These are phyloP conservation scores for Corylus avellana DNA, from an alignment of 306 rosid genomes.

Conservation along the genomic window DNA sequence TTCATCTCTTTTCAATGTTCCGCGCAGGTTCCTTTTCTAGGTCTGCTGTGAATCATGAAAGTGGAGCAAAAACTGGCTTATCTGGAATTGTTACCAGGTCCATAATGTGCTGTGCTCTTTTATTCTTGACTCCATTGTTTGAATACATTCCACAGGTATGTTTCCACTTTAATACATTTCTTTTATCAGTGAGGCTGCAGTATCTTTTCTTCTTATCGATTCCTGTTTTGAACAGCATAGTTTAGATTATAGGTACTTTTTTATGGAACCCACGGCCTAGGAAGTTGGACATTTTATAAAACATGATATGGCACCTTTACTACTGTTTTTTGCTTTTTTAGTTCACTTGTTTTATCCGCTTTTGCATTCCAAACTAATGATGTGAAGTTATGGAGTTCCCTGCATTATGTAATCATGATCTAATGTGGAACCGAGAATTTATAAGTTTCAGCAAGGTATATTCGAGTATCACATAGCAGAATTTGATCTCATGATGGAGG, in stretches of 20 bases:
- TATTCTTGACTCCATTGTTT: slow-evolving; percentile 86
- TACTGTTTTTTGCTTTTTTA: not conserved
- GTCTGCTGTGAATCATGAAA: slow-evolving; percentile 93
- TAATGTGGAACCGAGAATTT: too few species aligned
- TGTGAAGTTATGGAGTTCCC: too few species aligned
- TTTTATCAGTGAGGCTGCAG: slow-evolving; percentile 12
- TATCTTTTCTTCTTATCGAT: slow-evolving; percentile 1
- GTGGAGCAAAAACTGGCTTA: slow-evolving; percentile 95
- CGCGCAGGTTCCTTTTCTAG: slow-evolving; percentile 93
- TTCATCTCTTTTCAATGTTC: slow-evolving; percentile 29
- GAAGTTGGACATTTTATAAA: slow-evolving; percentile 12
- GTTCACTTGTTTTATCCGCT: not conserved
- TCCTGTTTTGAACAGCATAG: slow-evolving; percentile 8
- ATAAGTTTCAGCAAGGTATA: too few species aligned
- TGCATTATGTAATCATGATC: too few species aligned
- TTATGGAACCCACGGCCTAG: slow-evolving; percentile 11
- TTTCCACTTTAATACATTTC: slow-evolving; percentile 27
- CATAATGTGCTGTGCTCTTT: slow-evolving; percentile 76
- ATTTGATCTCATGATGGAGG: too few species aligned
- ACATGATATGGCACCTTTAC: slow-evolving; percentile 14
- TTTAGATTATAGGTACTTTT: slow-evolving; percentile 22
- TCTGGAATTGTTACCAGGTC: slow-evolving; percentile 77
- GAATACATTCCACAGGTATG: slow-evolving; percentile 89
- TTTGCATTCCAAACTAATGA: slow-evolving; percentile 6
- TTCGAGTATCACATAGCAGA: too few species aligned